Evolutionary conservation across 2,329 filamentous ascomycete species (phyloP).

Genomic region (Claviceps arundinis): DNA sequence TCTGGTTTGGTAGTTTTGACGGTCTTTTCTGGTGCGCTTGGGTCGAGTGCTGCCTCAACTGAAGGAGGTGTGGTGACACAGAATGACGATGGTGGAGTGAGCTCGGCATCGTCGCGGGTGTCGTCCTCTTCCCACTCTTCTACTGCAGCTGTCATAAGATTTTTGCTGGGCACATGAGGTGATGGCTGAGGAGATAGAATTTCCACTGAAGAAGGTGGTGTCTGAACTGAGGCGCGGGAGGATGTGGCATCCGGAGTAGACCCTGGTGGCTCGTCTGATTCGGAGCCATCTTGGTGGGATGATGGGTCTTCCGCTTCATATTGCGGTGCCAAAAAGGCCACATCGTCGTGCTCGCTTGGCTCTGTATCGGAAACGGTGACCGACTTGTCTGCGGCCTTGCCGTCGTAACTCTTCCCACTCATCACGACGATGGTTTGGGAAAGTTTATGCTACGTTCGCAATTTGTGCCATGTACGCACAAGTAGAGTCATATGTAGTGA

Average conservation of each 20-base stretch:
- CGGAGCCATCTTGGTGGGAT: neutral
- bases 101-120: neutral
- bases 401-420: neutral
- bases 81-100: conserved; percentile 3
- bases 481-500: neutral
- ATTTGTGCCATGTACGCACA: neutral
- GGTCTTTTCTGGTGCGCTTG: neutral
- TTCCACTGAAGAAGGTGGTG: neutral
- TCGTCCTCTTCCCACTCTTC: conserved; percentile 7
- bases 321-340: neutral
- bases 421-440: neutral
- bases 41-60: neutral
- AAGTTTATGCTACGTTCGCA: neutral
- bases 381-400: neutral
- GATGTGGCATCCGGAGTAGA: neutral
- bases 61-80: conserved; percentile 2
- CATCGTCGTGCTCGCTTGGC: conserved; percentile 1
- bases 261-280: neutral
- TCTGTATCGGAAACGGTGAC: neutral
- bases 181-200: conserved; percentile 2
- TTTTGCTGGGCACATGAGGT: neutral
- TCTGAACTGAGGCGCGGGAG: neutral
- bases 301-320: neutral
- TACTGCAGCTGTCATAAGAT: conserved; percentile 3
- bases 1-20: neutral